A percentile compares a stretch with the other conserved stretches of the same genome.
These are phyloP conservation scores for Goffeauzyma gilvescens DNA, from an alignment of 768 basidiomycete genomes.

Conservation along the genomic window DNA sequence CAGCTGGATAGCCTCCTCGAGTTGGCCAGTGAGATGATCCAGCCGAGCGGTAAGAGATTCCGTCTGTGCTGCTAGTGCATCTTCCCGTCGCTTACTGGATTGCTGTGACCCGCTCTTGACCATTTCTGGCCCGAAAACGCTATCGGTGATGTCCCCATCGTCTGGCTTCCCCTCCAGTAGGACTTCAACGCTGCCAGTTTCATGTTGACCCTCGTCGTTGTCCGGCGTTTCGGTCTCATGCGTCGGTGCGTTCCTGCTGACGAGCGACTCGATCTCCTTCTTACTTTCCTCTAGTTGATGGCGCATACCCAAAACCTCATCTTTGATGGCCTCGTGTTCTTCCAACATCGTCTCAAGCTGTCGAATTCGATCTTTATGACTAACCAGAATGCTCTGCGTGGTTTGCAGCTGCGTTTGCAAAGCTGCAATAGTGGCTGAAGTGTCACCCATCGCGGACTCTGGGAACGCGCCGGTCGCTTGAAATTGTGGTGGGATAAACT, in stretches of 20 bases:
- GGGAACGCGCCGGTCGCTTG: constrained; percentile 14
- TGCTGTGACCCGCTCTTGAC: no score
- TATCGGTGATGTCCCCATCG: constrained; percentile 17
- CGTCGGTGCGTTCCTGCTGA: constrained; percentile 35
- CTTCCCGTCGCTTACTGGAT: constrained; percentile 9
- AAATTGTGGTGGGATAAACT: constrained; percentile 28
- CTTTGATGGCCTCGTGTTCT: constrained; percentile 68
- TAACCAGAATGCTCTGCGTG: constrained; percentile 57
- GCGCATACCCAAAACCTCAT: constrained; percentile 53
- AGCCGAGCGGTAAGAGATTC: constrained; percentile 48
- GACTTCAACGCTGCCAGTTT: neutral
- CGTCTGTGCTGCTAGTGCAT: constrained; percentile 27
- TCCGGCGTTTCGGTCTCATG: constrained; percentile 40
- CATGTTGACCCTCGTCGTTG: constrained; percentile 32
- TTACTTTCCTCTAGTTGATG: constrained; percentile 45
- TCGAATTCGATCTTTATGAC: constrained; percentile 63
- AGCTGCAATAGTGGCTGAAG: constrained; percentile 38
- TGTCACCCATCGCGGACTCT: constrained; percentile 25
- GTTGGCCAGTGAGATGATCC: constrained; percentile 45
- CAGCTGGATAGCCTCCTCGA: constrained; percentile 55
- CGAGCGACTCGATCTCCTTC: constrained; percentile 36
- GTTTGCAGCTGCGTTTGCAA: constrained; percentile 68
- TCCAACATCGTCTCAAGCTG: constrained; percentile 53
- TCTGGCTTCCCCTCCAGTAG: neutral
- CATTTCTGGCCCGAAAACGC: neutral